Percentiles rank a stretch among this genome's conserved stretches.
phyloP scores from a whole-genome alignment of 2,329 filamentous ascomycete genomes.

The Fusarium kyushuense region DNA sequence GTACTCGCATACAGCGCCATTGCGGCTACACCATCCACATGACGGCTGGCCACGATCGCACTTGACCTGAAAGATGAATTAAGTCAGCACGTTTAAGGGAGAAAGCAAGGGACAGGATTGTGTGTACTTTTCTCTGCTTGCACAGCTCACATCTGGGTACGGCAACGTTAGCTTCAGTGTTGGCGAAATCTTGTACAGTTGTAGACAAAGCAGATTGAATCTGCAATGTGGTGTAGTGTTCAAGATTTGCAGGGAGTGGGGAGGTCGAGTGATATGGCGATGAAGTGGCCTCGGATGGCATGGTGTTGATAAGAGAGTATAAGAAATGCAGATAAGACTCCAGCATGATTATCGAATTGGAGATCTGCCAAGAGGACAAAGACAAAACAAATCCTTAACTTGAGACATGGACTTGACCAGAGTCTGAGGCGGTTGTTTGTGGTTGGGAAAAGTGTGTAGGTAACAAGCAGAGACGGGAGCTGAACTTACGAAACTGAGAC shows the following conservation, averaged over 20 bases:
- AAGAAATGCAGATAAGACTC: slow-evolving; percentile 42
- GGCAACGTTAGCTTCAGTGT: slow-evolving; percentile 53
- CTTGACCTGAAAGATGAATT: slow-evolving; percentile 67
- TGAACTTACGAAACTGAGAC: slow-evolving; percentile 68
- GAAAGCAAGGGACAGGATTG: background rate
- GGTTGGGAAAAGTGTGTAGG: slow-evolving; percentile 23
- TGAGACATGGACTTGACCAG: slow-evolving; percentile 17
- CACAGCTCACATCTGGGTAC: slow-evolving; percentile 76
- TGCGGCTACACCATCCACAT: slow-evolving; percentile 75
- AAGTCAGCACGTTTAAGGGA: slow-evolving; percentile 20
- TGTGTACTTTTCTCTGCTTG: slow-evolving; percentile 79
- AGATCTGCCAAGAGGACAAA: slow-evolving; percentile 13
- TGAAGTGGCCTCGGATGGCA: slow-evolving; percentile 36
- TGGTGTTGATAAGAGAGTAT: slow-evolving; percentile 35
- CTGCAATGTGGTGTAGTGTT: slow-evolving; percentile 21
- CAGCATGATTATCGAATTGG: slow-evolving; percentile 32
- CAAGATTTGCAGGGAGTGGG: slow-evolving; percentile 28
- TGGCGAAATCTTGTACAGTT: slow-evolving; percentile 25
- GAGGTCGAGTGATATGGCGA: slow-evolving; percentile 33
- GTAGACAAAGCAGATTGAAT: slow-evolving; percentile 35
- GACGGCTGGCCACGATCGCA: slow-evolving; percentile 81
- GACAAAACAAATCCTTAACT: slow-evolving; percentile 7
- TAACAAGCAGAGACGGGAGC: slow-evolving; percentile 19
- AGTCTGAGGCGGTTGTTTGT: slow-evolving; percentile 8
- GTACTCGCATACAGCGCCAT: slow-evolving; percentile 73